Evolutionary conservation across 129 eudicot genomes (phyloP).

Genomic region (Cynara cardunculus): DNA sequence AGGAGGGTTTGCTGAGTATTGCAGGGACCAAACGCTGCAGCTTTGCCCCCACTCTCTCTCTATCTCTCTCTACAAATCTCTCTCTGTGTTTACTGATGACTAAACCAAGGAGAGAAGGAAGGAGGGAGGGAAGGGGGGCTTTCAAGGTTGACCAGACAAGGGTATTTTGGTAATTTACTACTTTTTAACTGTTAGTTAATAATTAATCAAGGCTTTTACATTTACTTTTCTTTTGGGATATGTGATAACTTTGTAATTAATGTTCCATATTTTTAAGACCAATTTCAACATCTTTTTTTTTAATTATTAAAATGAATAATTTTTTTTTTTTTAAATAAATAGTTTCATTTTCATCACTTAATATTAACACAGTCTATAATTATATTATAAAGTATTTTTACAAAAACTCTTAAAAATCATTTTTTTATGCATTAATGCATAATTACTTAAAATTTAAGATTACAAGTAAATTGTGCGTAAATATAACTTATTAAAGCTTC

Average conservation of each 20-base stretch:
- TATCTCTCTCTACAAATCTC: not conserved
- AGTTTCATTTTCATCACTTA: too few relatives aligned
- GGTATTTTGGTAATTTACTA: conserved; percentile 4
- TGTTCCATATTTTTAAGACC: too few relatives aligned
- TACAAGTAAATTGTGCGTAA: too few relatives aligned
- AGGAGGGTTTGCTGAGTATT: conserved; percentile 39
- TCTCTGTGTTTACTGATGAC: conserved; percentile 21
- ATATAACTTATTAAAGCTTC: too few relatives aligned
- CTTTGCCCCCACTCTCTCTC: conserved; percentile 38
- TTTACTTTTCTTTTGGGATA: not conserved
- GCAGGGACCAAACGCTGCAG: conserved; percentile 51
- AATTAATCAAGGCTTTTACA: conserved; percentile 11
- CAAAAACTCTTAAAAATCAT: too few relatives aligned
- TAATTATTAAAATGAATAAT: too few relatives aligned
- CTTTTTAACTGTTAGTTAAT: not conserved
- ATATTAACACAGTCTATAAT: too few relatives aligned
- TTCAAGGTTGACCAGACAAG: conserved; percentile 36
- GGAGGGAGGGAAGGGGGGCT: not conserved
- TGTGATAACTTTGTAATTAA: not conserved
- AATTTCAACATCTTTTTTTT: too few relatives aligned
- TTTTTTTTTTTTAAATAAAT: too few relatives aligned
- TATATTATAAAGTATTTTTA: too few relatives aligned
- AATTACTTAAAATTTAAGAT: too few relatives aligned
- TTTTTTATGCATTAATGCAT: too few relatives aligned
- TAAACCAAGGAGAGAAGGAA: conserved; percentile 14